Evolutionary conservation across 257 asterid genomes (phyloP).

Genomic region (Lantana camara): DNA sequence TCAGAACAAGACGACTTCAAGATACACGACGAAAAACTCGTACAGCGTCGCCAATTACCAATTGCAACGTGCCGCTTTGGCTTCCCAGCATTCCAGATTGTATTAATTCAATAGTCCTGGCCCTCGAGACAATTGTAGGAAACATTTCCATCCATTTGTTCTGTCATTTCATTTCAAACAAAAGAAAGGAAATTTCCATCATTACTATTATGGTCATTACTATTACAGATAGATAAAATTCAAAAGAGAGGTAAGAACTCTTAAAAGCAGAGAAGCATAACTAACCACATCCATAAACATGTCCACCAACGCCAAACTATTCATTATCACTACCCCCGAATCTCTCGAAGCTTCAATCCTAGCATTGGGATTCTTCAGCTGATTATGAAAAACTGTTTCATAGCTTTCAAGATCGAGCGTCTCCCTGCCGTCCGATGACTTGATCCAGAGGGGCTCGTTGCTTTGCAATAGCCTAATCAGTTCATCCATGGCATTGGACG

Average conservation of each 20-base stretch:
- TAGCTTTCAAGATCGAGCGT: conserved; percentile 67
- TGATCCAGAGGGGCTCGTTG: conserved; percentile 81
- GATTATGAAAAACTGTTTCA: conserved; percentile 56
- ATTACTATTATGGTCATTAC: too few species aligned
- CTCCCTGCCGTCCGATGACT: conserved; percentile 62
- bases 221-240: too few species aligned
- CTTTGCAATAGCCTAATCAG: conserved; percentile 71
- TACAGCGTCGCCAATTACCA: too few species aligned
- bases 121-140: conserved; percentile 84
- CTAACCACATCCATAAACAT: conserved; percentile 82
- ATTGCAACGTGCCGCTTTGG: conserved; percentile 68
- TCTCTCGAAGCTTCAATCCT: conserved; percentile 76
- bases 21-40: too few species aligned
- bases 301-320: conserved; percentile 67
- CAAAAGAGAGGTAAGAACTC: too few species aligned
- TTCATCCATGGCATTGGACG: conserved; percentile 82
- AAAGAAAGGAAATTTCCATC: background rate
- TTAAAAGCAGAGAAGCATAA: too few species aligned
- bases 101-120: conserved; percentile 73
- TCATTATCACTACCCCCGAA: conserved; percentile 82
- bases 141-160: conserved; percentile 81
- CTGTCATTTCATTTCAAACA: conserved; percentile 39
- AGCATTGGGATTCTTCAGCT: conserved; percentile 62
- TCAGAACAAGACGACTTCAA: too few species aligned
- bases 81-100: conserved; percentile 72